Percentiles rank a stretch among this genome's conserved stretches.
Evolutionary conservation across 2,329 filamentous ascomycete species (phyloP).

Genomic region (Neoascochyta sp.): DNA sequence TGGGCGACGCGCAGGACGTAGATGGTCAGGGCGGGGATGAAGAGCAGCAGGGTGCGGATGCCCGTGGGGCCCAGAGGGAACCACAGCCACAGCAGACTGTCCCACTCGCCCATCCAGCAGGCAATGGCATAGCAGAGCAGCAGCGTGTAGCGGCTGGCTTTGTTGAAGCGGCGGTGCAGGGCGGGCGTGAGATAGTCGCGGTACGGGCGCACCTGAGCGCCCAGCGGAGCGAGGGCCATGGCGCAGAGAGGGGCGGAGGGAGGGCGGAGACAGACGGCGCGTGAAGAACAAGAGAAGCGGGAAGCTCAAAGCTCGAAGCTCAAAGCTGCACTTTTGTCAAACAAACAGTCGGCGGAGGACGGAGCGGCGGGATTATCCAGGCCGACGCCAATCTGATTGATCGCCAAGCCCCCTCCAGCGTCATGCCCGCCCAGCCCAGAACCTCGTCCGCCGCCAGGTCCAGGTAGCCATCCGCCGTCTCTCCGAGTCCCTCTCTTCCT

Average conservation of each 20-base stretch:
- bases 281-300: no score
- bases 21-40: constrained; percentile 69
- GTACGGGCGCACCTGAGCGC: constrained; percentile 60
- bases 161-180: constrained; percentile 80
- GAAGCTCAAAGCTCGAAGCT: no score
- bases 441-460: no score
- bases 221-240: constrained; percentile 16
- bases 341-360: constrained; percentile 22
- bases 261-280: background rate
- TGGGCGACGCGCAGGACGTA: constrained; percentile 84
- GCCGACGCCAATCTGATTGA: constrained; percentile 12
- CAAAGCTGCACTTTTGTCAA: constrained; percentile 21
- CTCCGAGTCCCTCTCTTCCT: no score
- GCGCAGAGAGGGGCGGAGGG: constrained; percentile 4
- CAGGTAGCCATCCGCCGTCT: no score
- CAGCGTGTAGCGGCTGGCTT: constrained; percentile 67
- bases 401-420: no score
- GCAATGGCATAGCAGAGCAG: constrained; percentile 70
- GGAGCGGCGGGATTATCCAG: constrained; percentile 13
- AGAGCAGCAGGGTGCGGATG: constrained; percentile 70
- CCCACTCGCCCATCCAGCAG: constrained; percentile 64
- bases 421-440: no score
- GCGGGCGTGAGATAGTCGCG: constrained; percentile 88
- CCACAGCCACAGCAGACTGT: constrained; percentile 72
- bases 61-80: constrained; percentile 76